Evolutionary conservation across 352 stramenopile genomes (phyloP), one percentile per base, ranked within the genome.

Genomic region (Globisporangium solare): DNA sequence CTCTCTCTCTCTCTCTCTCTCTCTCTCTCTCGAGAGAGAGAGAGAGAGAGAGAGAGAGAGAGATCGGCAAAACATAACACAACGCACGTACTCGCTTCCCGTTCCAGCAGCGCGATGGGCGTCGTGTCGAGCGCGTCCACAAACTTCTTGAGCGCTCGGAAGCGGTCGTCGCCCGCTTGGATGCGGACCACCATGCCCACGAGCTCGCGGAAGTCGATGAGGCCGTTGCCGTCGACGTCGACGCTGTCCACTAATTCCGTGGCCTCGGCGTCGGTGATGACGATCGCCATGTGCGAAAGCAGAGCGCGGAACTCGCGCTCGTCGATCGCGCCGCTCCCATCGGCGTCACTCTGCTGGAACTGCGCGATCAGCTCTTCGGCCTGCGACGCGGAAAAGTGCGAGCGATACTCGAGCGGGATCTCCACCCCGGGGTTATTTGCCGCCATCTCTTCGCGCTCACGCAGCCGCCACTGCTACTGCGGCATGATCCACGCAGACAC

Each of bases 201-300:
- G 3, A 92, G 67, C 63, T 92, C 81, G 0, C 51, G 27, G 45
- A 88, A 88, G 32, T 87, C 74, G 35, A 92, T 66, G 14, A 85
- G 52, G 0, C 81, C 81, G 48, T 89, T 79, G 13, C 73, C 74
- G 22, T 88, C 66, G 0, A 60, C 70, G 47, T 92, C 79, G 35
- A 89, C 76, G 47, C 60, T 71, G n/a, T 60, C 63, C 15, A 88
- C 66, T 18, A 89, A 61, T 31, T 70, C 72, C 22, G 71, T 68
- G 0, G 71, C 70, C 58, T 91, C 76, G 0, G 58, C 61, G 17
- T 76, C 73, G 2, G 68, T 70, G 40, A 91, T 61, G 3, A 68
- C 55, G 20, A 88, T 58, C 40, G 67, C 68, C 63, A 88, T 72
- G 13, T 69, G 75, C 7, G 57, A 60, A 20, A 92, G 67, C 40